Conservation (phyloP, 2,329 filamentous ascomycete species). For the Cladosporium sp. region DNA sequence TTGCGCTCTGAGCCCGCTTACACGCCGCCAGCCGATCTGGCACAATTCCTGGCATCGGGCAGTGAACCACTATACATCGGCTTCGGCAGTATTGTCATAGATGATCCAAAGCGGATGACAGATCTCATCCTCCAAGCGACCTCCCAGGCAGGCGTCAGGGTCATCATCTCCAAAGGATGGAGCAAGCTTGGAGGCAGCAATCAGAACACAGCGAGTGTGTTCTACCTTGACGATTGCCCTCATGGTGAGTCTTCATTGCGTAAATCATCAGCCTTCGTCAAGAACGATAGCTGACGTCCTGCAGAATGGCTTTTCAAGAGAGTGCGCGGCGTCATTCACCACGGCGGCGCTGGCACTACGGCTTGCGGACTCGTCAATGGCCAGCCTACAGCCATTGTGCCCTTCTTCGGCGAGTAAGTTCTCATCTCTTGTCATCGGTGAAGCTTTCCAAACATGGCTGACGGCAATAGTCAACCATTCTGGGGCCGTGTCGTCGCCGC, state of each 20-base stretch:
- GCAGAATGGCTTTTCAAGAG: constrained; percentile 53
- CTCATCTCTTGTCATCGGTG: not conserved
- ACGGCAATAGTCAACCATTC: constrained; percentile 40
- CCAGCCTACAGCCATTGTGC: constrained; percentile 51
- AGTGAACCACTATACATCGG: constrained; percentile 73
- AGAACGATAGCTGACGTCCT: constrained; percentile 58
- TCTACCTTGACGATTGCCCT: constrained; percentile 26
- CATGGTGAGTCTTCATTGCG: constrained; percentile 31
- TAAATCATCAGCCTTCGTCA: constrained; percentile 42
- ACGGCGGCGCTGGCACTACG: constrained; percentile 55
- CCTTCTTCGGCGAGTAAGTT: constrained; percentile 50
- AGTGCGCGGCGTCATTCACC: constrained; percentile 51
- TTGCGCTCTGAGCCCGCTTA: constrained; percentile 66
- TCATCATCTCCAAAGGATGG: constrained; percentile 51
- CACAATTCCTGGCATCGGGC: constrained; percentile 60
- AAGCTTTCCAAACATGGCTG: not conserved
- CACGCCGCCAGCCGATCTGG: constrained; percentile 59
- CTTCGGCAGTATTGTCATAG: constrained; percentile 75
- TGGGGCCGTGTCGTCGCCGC: constrained; percentile 52
- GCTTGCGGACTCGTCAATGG: constrained; percentile 50
- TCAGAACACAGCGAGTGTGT: not conserved
- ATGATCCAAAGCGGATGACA: constrained; percentile 66
- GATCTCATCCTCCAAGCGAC: constrained; percentile 68
- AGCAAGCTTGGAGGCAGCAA: constrained; percentile 33
- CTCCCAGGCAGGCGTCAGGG: constrained; percentile 43